phyloP scores from a whole-genome alignment of 2,329 filamentous ascomycete species.

The Venturia nashicola region DNA sequence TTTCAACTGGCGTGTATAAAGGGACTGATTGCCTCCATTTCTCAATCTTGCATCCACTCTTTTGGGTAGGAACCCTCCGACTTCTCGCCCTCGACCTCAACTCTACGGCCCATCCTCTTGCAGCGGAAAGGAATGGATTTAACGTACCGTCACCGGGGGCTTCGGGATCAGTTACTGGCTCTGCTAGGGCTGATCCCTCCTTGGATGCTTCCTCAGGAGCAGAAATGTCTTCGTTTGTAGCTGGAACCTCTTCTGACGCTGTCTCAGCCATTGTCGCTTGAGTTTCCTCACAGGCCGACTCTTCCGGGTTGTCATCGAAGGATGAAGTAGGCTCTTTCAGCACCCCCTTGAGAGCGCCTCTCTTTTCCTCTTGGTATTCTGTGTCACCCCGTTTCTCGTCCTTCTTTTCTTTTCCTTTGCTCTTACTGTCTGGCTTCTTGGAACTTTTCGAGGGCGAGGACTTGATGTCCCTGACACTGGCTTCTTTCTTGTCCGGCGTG shows the following conservation, averaged over 20 bases:
- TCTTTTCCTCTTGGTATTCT: not conserved
- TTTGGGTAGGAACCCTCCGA: not conserved
- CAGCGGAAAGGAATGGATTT: not conserved
- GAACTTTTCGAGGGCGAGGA: not conserved
- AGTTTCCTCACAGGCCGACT: not conserved
- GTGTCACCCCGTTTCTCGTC: not conserved
- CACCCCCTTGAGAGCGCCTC: not conserved
- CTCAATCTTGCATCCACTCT: not conserved
- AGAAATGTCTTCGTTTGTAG: not conserved
- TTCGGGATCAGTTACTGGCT: not conserved
- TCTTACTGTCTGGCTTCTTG: conserved; percentile 1
- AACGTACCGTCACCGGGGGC: not conserved
- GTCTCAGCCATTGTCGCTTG: not conserved
- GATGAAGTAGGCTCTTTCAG: conserved; percentile 2
- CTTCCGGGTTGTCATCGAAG: not conserved
- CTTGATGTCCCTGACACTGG: not conserved
- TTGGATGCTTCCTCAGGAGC: not conserved
- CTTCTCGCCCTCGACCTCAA: not conserved
- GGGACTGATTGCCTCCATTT: not conserved
- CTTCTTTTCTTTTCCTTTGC: not conserved
- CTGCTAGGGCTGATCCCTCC: not conserved
- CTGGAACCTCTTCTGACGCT: not conserved
- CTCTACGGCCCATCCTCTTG: not conserved
- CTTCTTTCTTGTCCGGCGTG: conserved; percentile 1
- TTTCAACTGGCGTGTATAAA: not conserved